These are phyloP conservation scores for Suhomyces choctaworum DNA, from an alignment of 1,139 yeast species.

Conservation along the genomic window DNA sequence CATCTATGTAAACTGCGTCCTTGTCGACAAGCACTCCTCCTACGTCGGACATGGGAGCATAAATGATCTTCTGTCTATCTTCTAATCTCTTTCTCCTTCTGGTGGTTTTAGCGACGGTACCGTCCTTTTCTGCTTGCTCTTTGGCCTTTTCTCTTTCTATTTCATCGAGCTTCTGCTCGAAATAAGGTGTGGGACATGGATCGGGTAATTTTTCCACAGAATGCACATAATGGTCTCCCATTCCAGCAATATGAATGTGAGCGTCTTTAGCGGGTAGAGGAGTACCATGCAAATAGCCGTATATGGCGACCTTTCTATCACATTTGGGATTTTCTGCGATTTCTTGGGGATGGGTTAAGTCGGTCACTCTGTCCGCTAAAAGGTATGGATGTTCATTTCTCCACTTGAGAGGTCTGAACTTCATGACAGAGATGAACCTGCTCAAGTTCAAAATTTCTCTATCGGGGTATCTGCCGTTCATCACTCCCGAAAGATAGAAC, in stretches of 20 bases:
- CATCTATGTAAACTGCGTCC: slow-evolving; percentile 95
- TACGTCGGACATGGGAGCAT: slow-evolving; percentile 99
- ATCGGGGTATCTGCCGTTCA: slow-evolving; percentile 97
- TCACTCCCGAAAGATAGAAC: slow-evolving; percentile 91
- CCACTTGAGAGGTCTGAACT: slow-evolving; percentile 97
- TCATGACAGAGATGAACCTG: slow-evolving; percentile 94
- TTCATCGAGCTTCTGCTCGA: slow-evolving; percentile 81
- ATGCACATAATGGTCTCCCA: slow-evolving; percentile 80
- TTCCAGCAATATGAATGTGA: slow-evolving; percentile 90
- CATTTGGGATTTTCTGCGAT: slow-evolving; percentile 78
- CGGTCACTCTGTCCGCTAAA: slow-evolving; percentile 90
- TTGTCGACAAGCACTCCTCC: slow-evolving; percentile 97
- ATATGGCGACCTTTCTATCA: slow-evolving; percentile 87
- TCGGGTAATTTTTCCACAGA: slow-evolving; percentile 89
- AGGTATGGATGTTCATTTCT: slow-evolving; percentile 96
- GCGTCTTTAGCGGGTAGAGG: slow-evolving; percentile 75
- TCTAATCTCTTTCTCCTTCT: slow-evolving; percentile 88
- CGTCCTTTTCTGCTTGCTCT: slow-evolving; percentile 62
- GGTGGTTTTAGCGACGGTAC: slow-evolving; percentile 50
- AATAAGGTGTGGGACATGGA: slow-evolving; percentile 98
- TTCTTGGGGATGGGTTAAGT: slow-evolving; percentile 86
- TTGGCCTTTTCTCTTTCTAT: slow-evolving; percentile 69
- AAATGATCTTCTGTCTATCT: slow-evolving; percentile 89
- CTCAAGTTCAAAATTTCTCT: slow-evolving; percentile 90
- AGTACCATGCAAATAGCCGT: slow-evolving; percentile 95